Base-by-base conservation (phyloP, 1,139 yeast genomes). In the Saccharomycopsis hybrid region DNA sequence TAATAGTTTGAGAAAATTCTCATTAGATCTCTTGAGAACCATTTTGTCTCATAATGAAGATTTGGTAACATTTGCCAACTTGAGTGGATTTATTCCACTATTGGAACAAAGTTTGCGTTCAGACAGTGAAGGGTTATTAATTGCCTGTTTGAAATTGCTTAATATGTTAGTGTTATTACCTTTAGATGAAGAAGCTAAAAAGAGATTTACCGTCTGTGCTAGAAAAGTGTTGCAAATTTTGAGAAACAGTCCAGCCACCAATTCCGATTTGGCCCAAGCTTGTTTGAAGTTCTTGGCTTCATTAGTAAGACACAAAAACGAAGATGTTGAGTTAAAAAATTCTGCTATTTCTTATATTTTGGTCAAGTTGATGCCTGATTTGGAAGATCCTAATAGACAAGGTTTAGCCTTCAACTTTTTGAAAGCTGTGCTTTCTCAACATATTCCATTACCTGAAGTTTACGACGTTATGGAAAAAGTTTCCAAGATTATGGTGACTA, bases 351-450 rank as follows among this genome's bases (percentile, higher is more conserved):
- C 88, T 51, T 88, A 85, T 61, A 70, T 92, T 32, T 67, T 94
- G 57, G 77, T 79, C n/a, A 76, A 88, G 56, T 71, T 92, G 51
- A 80, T 78, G 61, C 95, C 97, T 1, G 98, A 92, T 66, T 69
- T 94, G 53, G 94, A 87, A 60, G 97, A 92, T 59, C 96, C 96
- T 2, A 83, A 79, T 58, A 78, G 84, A 54, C 97, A 92, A 65
- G 92, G 95, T 41, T 72, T 87, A 48, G 95, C 97, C 0, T 88
- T 90, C 64, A 80, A 82, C 49, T 89, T 92, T 59, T 67, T 92
- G 60, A 85, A 82, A 57, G 78, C 96, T 0, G 74, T 90, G 31
- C 74, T 90, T 41, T 67, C 85, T 7, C 82, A 83, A 56, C 90
- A 82, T 59, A 71, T 86, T 18, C 72, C 85, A 75, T 70, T 90